Conservation (phyloP, 768 basidiomycete genomes). For the Tubosaeta sp. region DNA sequence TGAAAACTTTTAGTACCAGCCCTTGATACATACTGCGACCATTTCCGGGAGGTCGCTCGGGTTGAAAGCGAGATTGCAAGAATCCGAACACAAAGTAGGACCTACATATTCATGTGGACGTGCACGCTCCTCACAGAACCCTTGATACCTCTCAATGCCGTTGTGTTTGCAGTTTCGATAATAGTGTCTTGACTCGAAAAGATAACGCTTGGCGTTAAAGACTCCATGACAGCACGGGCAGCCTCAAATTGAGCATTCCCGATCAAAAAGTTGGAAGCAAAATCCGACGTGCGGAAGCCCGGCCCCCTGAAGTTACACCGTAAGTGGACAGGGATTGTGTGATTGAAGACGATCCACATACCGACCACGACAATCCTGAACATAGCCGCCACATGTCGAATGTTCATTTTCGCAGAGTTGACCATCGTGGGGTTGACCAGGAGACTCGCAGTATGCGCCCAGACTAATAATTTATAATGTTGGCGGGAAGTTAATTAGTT, state of each 20-base stretch:
- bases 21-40: background rate
- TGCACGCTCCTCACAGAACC: conserved; percentile 72
- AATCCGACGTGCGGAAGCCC: conserved; percentile 70
- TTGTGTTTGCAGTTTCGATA: conserved; percentile 17
- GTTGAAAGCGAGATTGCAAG: background rate
- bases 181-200: conserved; percentile 16
- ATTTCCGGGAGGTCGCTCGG: background rate
- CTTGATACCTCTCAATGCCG: conserved; percentile 39
- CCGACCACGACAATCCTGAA: conserved; percentile 69
- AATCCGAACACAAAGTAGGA: background rate
- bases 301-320: conserved; percentile 50
- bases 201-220: conserved; percentile 5
- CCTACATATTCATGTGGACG: conserved; percentile 65
- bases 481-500: background rate
- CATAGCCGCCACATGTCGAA: conserved; percentile 71
- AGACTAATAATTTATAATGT: conserved; percentile 31
- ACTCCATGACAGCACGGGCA: conserved; percentile 59
- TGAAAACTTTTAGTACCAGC: conserved; percentile 20
- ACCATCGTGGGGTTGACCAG: conserved; percentile 65
- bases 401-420: conserved; percentile 63
- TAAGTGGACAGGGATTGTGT: background rate
- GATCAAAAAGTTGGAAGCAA: conserved; percentile 71
- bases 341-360: conserved; percentile 23
- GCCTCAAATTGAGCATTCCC: conserved; percentile 67
- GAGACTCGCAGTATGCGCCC: conserved; percentile 75